These are phyloP conservation scores for Diaporthe batatas DNA, from an alignment of 2,329 filamentous ascomycete genomes.

Conservation along the genomic window DNA sequence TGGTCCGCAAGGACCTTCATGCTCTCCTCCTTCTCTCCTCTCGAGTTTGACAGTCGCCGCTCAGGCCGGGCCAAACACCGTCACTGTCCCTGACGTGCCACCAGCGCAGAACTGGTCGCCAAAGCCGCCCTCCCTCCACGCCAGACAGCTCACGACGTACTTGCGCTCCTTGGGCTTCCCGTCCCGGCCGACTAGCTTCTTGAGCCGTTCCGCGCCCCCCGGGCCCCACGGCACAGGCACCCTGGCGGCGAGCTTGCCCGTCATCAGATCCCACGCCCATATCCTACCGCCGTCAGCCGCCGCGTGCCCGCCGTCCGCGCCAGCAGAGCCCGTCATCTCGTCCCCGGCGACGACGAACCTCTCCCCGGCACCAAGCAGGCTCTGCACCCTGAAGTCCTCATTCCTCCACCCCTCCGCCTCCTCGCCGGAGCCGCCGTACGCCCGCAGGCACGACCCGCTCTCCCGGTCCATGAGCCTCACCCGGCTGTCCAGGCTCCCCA, in stretches of 20 bases:
- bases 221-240: slow-evolving; percentile 72
- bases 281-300: slow-evolving; percentile 68
- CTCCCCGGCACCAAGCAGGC: slow-evolving; percentile 81
- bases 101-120: slow-evolving; percentile 76
- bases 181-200: slow-evolving; percentile 69
- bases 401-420: slow-evolving; percentile 66
- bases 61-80: slow-evolving; percentile 65
- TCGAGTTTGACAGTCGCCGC: neutral
- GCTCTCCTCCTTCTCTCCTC: neutral
- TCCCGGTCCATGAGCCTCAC: slow-evolving; percentile 85
- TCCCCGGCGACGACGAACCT: slow-evolving; percentile 85
- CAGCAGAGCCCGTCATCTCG: slow-evolving; percentile 64
- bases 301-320: slow-evolving; percentile 46
- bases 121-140: slow-evolving; percentile 73
- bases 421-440: slow-evolving; percentile 66
- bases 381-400: slow-evolving; percentile 79
- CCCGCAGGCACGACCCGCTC: slow-evolving; percentile 79
- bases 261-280: slow-evolving; percentile 88
- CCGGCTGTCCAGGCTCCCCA: slow-evolving; percentile 80
- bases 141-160: slow-evolving; percentile 73
- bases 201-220: slow-evolving; percentile 60
- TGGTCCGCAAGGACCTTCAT: neutral
- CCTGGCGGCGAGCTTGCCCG: slow-evolving; percentile 75
- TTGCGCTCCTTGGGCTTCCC: slow-evolving; percentile 70
- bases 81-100: slow-evolving; percentile 75